A percentile compares a stretch with the other conserved stretches of the same genome.
phyloP scores from a whole-genome alignment of 2,329 filamentous ascomycete species.

The Colletotrichum caudatum region DNA sequence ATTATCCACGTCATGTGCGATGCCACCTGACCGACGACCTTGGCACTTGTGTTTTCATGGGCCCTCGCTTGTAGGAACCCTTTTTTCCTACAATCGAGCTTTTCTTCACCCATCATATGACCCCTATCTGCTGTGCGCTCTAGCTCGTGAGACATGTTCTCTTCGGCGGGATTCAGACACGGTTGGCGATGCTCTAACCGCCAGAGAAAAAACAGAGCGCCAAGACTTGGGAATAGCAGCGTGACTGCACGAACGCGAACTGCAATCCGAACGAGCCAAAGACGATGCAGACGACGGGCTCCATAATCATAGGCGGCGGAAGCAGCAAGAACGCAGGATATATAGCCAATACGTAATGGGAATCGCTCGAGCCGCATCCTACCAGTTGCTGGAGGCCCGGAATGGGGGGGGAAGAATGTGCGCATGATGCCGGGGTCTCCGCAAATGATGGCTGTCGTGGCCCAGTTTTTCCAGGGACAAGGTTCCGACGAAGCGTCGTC shows the following conservation, averaged over 20 bases:
- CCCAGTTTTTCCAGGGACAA: neutral
- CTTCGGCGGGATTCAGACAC: neutral
- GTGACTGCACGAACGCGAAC: neutral
- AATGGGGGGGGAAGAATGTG: neutral
- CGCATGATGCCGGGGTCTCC: conserved; percentile 13
- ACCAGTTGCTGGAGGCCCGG: neutral
- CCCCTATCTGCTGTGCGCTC: no score
- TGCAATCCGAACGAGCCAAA: neutral
- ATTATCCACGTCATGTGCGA: no score
- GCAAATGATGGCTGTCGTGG: neutral
- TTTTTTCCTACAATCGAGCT: no score
- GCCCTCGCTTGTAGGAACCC: no score
- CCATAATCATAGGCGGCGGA: neutral
- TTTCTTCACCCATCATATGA: no score
- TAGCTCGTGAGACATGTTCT: no score
- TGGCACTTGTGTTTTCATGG: no score
- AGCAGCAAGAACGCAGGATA: conserved; percentile 1
- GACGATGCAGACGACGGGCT: neutral
- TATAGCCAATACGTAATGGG: neutral
- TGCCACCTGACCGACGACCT: no score
- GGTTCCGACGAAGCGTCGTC: neutral
- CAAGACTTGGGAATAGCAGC: conserved; percentile 18
- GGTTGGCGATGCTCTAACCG: conserved; percentile 4
- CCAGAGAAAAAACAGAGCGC: conserved; percentile 1
- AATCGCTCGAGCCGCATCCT: neutral